These are phyloP conservation scores for Leccinum griseonigrum DNA, from an alignment of 1,284 basidiomycete genomes.

Conservation along the genomic window DNA sequence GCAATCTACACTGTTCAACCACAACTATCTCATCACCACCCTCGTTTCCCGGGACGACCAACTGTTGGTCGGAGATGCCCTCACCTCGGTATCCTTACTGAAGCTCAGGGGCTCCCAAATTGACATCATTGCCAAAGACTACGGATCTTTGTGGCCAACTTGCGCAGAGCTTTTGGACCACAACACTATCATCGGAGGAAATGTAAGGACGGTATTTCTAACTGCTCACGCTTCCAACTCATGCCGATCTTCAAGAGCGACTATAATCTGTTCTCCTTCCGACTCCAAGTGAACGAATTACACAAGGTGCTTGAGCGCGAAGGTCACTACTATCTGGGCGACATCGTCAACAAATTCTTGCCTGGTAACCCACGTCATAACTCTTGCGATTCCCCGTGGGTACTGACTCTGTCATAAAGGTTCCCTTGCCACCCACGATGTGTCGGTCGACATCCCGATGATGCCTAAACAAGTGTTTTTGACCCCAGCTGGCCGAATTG, in stretches of 20 bases:
- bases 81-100: constrained; percentile 79
- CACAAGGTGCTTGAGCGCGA: constrained; percentile 51
- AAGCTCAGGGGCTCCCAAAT: constrained; percentile 50
- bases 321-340: constrained; percentile 68
- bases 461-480: constrained; percentile 71
- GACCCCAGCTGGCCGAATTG: constrained; percentile 79
- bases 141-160: constrained; percentile 72
- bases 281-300: constrained; percentile 42
- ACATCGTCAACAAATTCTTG: constrained; percentile 68
- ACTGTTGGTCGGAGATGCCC: constrained; percentile 73
- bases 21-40: constrained; percentile 77
- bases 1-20: constrained; percentile 64
- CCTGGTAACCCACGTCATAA: constrained; percentile 42
- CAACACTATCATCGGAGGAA: constrained; percentile 68
- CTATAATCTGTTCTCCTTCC: constrained; percentile 75
- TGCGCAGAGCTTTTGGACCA: constrained; percentile 53
- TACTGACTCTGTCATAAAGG: constrained; percentile 36
- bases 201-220: constrained; percentile 49
- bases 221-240: neutral
- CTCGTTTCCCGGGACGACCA: constrained; percentile 50
- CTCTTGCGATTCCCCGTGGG: neutral
- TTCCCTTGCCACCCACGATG: constrained; percentile 38
- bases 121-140: constrained; percentile 69
- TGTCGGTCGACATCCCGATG: constrained; percentile 37
- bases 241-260: constrained; percentile 54